Evolutionary conservation across 371 early-diverging fungal species (phyloP).

Genomic region (Fennellomyces sp.): DNA sequence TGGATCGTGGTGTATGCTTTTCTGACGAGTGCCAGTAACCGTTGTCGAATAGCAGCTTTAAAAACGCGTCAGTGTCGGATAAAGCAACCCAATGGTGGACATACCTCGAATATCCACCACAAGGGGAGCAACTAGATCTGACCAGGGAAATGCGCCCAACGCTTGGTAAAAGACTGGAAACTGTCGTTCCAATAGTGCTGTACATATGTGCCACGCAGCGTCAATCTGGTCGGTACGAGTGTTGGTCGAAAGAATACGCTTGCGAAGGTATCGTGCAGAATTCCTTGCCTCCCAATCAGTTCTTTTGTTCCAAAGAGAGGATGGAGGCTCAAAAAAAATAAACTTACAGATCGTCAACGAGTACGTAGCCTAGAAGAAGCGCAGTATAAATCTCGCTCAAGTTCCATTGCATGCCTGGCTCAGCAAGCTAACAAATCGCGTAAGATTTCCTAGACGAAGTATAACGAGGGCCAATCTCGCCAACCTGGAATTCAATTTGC

Average conservation of each 20-base stretch:
- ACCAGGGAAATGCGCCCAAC: conserved; percentile 24
- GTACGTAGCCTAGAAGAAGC: conserved; percentile 25
- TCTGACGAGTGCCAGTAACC: conserved; percentile 18
- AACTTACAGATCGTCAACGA: conserved; percentile 31
- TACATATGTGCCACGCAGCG: conserved; percentile 27
- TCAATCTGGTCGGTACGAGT: conserved; percentile 19
- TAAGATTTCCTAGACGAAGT: background rate
- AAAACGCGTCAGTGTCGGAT: too few relatives aligned
- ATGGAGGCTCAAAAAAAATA: background rate
- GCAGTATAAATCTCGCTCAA: conserved; percentile 24
- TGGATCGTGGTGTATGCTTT: conserved; percentile 28
- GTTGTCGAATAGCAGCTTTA: conserved; percentile 3
- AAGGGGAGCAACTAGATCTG: conserved; percentile 19
- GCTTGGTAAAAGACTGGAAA: conserved; percentile 24
- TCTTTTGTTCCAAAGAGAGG: background rate
- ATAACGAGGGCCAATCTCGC: background rate
- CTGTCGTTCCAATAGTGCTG: conserved; percentile 17
- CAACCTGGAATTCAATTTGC: conserved; percentile 27
- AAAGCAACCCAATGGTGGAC: background rate
- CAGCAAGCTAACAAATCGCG: conserved; percentile 6
- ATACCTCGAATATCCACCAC: conserved; percentile 16
- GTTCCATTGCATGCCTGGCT: conserved; percentile 6
- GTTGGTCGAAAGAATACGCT: conserved; percentile 17
- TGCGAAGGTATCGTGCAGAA: conserved; percentile 28
- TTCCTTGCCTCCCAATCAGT: conserved; percentile 13